These are phyloP conservation scores for Sporothrix brunneoviolacea DNA, from an alignment of 2,329 filamentous ascomycete genomes.

Conservation along the genomic window DNA sequence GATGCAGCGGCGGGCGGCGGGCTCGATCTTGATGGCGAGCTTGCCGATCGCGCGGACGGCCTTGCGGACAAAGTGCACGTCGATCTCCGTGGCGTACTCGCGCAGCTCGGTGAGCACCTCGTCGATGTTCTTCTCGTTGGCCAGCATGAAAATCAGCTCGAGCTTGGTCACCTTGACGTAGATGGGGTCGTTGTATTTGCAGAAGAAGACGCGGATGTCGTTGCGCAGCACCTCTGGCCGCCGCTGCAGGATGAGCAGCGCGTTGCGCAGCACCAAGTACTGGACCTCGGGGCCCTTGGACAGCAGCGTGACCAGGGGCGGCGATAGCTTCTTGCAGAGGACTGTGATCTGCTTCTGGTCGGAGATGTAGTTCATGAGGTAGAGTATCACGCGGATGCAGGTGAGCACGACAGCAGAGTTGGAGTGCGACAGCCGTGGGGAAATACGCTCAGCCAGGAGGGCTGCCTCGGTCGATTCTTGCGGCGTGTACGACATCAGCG, in stretches of 20 bases:
- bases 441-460: constrained; percentile 84
- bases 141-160: constrained; percentile 98
- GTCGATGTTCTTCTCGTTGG: constrained; percentile 89
- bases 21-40: constrained; percentile 97
- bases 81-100: constrained; percentile 97
- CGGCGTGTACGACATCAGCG: constrained; percentile 94
- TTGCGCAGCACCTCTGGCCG: constrained; percentile 89
- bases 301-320: constrained; percentile 86
- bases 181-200: constrained; percentile 99
- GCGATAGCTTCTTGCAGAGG: constrained; percentile 87
- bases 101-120: constrained; percentile 89
- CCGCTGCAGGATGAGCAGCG: constrained; percentile 85
- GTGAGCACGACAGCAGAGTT: constrained; percentile 96
- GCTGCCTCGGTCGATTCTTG: constrained; percentile 84
- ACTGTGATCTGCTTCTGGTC: constrained; percentile 83
- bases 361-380: constrained; percentile 97
- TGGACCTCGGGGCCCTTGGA: constrained; percentile 98
- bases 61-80: constrained; percentile 97
- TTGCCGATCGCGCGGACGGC: constrained; percentile 96
- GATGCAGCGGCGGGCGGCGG: constrained; percentile 84
- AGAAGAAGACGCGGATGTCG: constrained; percentile 98
- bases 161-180: constrained; percentile 99
- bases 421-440: constrained; percentile 91
- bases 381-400: constrained; percentile 91
- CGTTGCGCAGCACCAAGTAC: constrained; percentile 89